Evolutionary conservation across 768 basidiomycete genomes (phyloP).

Genomic region (Rhodotorula babjevae): DNA sequence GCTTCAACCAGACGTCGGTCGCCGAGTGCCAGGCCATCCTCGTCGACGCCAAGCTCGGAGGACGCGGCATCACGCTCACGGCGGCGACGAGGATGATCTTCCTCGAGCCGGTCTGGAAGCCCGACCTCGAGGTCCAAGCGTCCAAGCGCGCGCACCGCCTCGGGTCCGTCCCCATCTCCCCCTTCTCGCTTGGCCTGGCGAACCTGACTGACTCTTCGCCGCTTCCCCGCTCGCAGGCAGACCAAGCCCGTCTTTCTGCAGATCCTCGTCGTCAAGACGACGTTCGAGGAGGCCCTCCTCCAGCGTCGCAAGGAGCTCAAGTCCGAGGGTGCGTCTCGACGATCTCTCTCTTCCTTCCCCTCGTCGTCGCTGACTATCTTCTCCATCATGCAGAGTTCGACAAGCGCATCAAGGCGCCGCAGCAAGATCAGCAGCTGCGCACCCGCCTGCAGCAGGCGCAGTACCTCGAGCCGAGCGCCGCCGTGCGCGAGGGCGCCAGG

Average conservation of each 20-base stretch:
- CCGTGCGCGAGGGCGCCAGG: not conserved
- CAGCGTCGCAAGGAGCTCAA: constrained; percentile 14
- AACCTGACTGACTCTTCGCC: not conserved
- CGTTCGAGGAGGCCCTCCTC: constrained; percentile 30
- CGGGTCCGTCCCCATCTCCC: constrained; percentile 7
- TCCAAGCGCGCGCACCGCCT: constrained; percentile 36
- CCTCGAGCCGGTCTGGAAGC: constrained; percentile 31
- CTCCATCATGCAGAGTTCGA: constrained; percentile 10
- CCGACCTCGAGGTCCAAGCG: constrained; percentile 32
- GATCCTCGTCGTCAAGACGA: constrained; percentile 27
- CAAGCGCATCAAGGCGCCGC: constrained; percentile 27
- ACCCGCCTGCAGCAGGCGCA: constrained; percentile 13
- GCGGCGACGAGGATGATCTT: constrained; percentile 26
- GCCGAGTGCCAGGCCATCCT: constrained; percentile 29
- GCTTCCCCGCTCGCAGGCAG: not conserved
- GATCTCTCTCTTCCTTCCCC: too few relatives aligned
- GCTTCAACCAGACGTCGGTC: constrained; percentile 17
- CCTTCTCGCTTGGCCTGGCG: too few relatives aligned
- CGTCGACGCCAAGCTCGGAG: constrained; percentile 33
- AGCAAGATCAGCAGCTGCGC: constrained; percentile 20
- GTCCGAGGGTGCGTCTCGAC: constrained; percentile 5
- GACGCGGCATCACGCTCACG: constrained; percentile 29
- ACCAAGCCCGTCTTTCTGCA: constrained; percentile 23
- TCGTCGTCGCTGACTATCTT: not conserved
- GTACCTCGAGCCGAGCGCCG: constrained; percentile 22